phyloP scores from a whole-genome alignment of 208 protist genomes.

The Trypanosoma brucei region DNA sequence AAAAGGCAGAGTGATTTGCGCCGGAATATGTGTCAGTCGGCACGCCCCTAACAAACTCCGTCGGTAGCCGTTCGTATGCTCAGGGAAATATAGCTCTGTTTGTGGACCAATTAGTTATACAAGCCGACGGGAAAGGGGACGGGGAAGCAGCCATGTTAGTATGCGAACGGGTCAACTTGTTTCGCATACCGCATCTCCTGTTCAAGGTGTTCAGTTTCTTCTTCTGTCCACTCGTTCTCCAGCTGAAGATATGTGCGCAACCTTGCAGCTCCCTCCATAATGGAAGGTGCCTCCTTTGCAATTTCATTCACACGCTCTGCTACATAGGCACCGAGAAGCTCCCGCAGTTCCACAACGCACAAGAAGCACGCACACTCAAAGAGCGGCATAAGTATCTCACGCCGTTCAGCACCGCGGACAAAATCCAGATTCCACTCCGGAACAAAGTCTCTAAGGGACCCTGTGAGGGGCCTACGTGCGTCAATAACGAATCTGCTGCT shows the following conservation, averaged over 20 bases:
- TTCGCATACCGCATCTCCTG: conserved; percentile 75
- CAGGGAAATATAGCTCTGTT: no score
- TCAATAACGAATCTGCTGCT: conserved; percentile 22
- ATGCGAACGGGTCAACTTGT: conserved; percentile 46
- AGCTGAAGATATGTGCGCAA: conserved; percentile 54
- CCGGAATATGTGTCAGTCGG: no score
- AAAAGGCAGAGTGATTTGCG: no score
- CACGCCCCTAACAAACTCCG: no score
- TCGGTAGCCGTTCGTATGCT: no score
- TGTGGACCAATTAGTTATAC: no score
- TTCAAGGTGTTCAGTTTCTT: conserved; percentile 57
- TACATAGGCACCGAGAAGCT: conserved; percentile 53
- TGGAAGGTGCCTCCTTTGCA: conserved; percentile 38
- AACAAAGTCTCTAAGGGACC: conserved; percentile 25
- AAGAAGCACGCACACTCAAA: conserved; percentile 49
- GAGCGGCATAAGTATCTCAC: conserved; percentile 35
- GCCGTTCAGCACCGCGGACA: conserved; percentile 29
- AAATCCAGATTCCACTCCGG: conserved; percentile 40
- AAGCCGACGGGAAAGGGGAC: no score
- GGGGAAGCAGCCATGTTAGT: conserved; percentile 16
- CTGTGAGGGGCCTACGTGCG: conserved; percentile 44
- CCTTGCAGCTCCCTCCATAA: conserved; percentile 63
- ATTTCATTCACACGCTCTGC: conserved; percentile 58
- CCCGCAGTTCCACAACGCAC: conserved; percentile 35
- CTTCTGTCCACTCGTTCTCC: conserved; percentile 71